These are phyloP conservation scores for Ogataea kodamae DNA, from an alignment of 805 yeast genomes.

Conservation along the genomic window DNA sequence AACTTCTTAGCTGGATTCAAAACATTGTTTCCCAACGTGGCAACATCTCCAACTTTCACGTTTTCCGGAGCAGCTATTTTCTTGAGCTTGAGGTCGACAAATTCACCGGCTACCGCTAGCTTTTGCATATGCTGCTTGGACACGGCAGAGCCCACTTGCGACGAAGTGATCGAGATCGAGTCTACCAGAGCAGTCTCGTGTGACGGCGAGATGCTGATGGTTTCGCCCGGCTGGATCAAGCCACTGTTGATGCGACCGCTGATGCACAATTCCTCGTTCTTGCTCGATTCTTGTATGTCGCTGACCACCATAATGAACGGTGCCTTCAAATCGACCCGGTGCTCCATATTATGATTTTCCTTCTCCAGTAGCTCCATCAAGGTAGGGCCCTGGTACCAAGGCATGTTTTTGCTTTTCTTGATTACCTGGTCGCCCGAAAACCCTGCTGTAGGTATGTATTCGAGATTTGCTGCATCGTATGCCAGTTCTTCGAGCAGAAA, in stretches of 20 bases:
- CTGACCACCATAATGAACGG: slow-evolving; percentile 58
- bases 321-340: slow-evolving; percentile 24
- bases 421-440: slow-evolving; percentile 64
- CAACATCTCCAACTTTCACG: slow-evolving; percentile 65
- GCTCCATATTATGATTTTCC: slow-evolving; percentile 25
- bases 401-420: slow-evolving; percentile 32
- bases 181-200: slow-evolving; percentile 43
- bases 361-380: slow-evolving; percentile 40
- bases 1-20: slow-evolving; percentile 47
- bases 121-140: slow-evolving; percentile 22
- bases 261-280: slow-evolving; percentile 47
- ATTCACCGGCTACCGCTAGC: slow-evolving; percentile 53
- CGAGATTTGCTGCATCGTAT: slow-evolving; percentile 37
- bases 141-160: slow-evolving; percentile 25
- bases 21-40: slow-evolving; percentile 31
- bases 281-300: slow-evolving; percentile 52
- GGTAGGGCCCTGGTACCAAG: slow-evolving; percentile 44
- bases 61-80: slow-evolving; percentile 37
- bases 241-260: slow-evolving; percentile 71
- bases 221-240: slow-evolving; percentile 65
- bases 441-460: slow-evolving; percentile 69
- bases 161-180: slow-evolving; percentile 24
- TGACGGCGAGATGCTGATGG: slow-evolving; percentile 54
- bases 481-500: slow-evolving; percentile 55
- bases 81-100: slow-evolving; percentile 43